Base-by-base conservation (phyloP, 208 protist species). In the Crithidia sp. region DNA sequence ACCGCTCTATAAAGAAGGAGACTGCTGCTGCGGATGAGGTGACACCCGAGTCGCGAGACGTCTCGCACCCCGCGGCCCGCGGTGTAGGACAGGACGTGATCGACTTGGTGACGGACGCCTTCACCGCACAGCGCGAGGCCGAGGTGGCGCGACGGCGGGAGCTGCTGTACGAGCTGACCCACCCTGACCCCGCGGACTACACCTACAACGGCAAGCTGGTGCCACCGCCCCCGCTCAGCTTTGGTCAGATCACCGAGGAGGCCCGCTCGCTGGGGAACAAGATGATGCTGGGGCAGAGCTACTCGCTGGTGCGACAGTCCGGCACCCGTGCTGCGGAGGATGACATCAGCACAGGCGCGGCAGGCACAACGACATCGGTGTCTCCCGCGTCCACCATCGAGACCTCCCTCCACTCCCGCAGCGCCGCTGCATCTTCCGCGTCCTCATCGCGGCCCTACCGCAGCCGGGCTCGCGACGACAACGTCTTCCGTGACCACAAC, bases 21-120 rank as follows among this genome's bases (percentile, higher is more conserved):
- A 7, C 59, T 64, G 59, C 28, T 12, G 12, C 52, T 61, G 36
- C 39, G 0, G 65, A 67, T 44, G 58, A 44, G 37, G 60, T 57
- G 6, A 79, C 80, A 45, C 76, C 74, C 10, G 85, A 83, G 65
- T 45, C 9, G 5, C 54, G 62, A 17, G 78, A 28, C 10, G 50
- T 55, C 64, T 53, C 71, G 4, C 87, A 92, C 75, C 86, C 85
- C 6, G 81, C 87, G 43, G 76, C 87, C 2, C 85, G 86, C 41
- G 88, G 90, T 7, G 81, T 95, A 0, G 84, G 87, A 7, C 70
- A 85, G 53, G 90, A 97, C 61, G 88, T 95, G 28, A 87, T 96
- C 66, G 81, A 95, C 61, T 76, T 97, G 39, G 93, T 97, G 12
- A 97, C 93, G 39, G 93, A 97, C 65, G 90, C 76, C 17, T 95